A percentile compares a stretch with the other conserved stretches of the same genome.
Evolutionary conservation across 495 filamentous ascomycete genomes (phyloP).

Genomic region (Lasiosphaeria ovina): DNA sequence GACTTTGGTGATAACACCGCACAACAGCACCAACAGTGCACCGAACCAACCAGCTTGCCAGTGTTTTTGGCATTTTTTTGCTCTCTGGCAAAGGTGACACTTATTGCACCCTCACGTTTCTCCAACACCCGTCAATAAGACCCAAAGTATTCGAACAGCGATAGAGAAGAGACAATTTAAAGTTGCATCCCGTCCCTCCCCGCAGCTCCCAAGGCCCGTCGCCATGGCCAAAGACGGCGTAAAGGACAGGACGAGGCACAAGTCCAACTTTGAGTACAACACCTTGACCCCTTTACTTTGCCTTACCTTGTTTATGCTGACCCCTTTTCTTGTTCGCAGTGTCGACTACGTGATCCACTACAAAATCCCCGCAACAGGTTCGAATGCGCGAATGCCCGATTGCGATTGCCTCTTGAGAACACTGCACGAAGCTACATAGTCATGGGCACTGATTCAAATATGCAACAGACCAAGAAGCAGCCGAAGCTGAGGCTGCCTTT

Average conservation of each 20-base stretch:
- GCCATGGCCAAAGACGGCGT: constrained; percentile 19
- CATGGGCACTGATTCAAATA: too few relatives aligned
- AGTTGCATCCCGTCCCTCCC: too few relatives aligned
- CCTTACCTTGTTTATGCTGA: neutral
- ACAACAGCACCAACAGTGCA: neutral
- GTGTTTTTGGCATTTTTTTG: neutral
- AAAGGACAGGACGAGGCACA: constrained; percentile 31
- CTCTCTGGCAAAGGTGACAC: too few relatives aligned
- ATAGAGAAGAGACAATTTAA: too few relatives aligned
- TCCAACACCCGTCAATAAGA: too few relatives aligned
- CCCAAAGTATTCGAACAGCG: too few relatives aligned
- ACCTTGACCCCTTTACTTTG: neutral
- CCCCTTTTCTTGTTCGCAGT: constrained; percentile 31
- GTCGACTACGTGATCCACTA: constrained; percentile 95
- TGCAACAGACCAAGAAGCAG: constrained; percentile 49
- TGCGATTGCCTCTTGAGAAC: too few relatives aligned
- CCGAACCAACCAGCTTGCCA: neutral
- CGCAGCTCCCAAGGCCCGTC: neutral
- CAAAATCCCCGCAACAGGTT: constrained; percentile 51
- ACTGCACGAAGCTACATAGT: too few relatives aligned
- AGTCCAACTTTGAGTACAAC: constrained; percentile 34
- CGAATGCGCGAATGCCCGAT: too few relatives aligned
- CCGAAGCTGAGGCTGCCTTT: constrained; percentile 68
- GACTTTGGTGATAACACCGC: neutral
- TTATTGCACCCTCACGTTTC: too few relatives aligned